phyloP scores from a whole-genome alignment of 371 early-diverging fungal species.

The Rhizomucor pusillus region DNA sequence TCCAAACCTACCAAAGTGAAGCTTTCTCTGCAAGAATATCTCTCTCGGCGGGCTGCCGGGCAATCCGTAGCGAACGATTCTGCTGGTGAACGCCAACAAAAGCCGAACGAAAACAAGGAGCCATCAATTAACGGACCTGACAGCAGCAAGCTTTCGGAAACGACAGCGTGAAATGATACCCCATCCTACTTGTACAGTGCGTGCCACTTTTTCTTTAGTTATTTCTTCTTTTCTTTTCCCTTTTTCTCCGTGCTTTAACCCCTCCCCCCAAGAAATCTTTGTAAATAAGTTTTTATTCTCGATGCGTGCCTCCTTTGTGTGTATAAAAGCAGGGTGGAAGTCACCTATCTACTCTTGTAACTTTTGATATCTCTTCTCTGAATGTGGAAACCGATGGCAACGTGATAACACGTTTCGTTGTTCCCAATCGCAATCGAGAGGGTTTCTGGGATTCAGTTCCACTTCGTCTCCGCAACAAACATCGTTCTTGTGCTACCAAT shows the following conservation, averaged over 20 bases:
- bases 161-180: not conserved
- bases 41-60: slow-evolving; percentile 22
- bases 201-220: slow-evolving; percentile 1
- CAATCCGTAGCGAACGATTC: not conserved
- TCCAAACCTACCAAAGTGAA: slow-evolving; percentile 23
- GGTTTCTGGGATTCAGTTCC: too few species aligned
- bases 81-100: too few species aligned
- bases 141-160: too few species aligned
- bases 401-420: too few species aligned
- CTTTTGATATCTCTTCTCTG: too few species aligned
- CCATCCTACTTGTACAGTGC: not conserved
- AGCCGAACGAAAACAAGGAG: slow-evolving; percentile 4
- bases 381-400: too few species aligned
- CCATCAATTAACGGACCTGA: not conserved
- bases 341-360: not conserved
- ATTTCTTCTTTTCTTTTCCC: not conserved
- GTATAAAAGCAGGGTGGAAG: too few species aligned
- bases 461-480: too few species aligned
- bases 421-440: too few species aligned
- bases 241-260: too few species aligned
- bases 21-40: slow-evolving; percentile 36
- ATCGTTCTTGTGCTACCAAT: too few species aligned
- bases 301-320: not conserved
- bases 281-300: slow-evolving; percentile 3
- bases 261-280: not conserved